Base-by-base conservation (phyloP, 179 eudicot species). In the Patellifolia procumbens region DNA sequence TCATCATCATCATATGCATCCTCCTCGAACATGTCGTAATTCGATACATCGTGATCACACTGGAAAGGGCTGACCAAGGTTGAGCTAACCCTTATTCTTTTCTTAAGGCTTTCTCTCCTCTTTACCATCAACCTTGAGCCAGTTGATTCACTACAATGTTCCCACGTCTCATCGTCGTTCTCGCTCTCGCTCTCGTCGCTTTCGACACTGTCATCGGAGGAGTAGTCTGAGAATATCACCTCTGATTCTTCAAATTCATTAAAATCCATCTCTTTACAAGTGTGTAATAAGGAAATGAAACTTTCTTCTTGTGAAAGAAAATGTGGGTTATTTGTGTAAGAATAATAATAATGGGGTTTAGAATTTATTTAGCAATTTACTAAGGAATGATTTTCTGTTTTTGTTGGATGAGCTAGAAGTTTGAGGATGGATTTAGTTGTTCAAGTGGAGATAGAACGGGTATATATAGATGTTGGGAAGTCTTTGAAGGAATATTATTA, bases 181-280 rank as follows among this genome's bases (percentile, higher is more conserved):
- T 76, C 43, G 28, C 19, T 62, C 0, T 55, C 48, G 10, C 19
- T 62, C 0, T 55, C 48, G 10, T 61, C 28, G 42, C 29, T 72
- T 22, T 77, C 80, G 5, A 63, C n/a, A 28, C 72, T 81, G 26
- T 72, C 78, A 68, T 77, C 75, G 7, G 78, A 76, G 4, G 74
- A 77, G 37, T 81, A 73, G 12, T 81, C 78, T n/a, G 72, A 77
- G 22, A 62, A 81, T 31, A 81, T 61, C 39, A 81, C 68, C 19
- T 81, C 84, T 16, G 78, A 77, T 32, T 81, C 83, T 65, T 81
- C 70, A 26, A 81, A 66, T 7, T 81, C 84, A 60, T 51, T 75
- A 13, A 81, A 77, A 68, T 77, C 84, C 84, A 81, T 81, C 56
- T n/a, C 66, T 17, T 32, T 12, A 17, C 3, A 29, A 20, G 35